Evolutionary conservation across 768 basidiomycete species (phyloP).

Genomic region (Serpula lacrymans): DNA sequence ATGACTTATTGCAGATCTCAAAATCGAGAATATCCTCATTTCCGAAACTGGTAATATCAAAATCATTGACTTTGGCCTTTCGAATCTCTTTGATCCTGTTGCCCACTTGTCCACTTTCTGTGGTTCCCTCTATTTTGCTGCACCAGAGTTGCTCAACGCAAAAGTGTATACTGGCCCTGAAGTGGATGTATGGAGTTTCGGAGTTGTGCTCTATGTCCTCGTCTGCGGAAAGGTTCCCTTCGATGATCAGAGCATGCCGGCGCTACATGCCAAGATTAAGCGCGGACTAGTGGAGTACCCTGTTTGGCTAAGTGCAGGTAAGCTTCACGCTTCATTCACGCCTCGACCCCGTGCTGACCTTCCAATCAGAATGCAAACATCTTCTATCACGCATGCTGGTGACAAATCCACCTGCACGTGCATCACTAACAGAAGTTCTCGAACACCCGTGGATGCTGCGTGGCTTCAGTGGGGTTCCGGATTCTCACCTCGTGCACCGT

Average conservation of each 20-base stretch:
- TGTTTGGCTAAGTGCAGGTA: conserved; percentile 91
- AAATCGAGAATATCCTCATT: conserved; percentile 99
- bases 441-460: conserved; percentile 92
- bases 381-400: conserved; percentile 94
- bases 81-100: conserved; percentile 87
- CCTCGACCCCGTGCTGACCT: conserved; percentile 10
- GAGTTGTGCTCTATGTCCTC: conserved; percentile 95
- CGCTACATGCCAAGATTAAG: conserved; percentile 98
- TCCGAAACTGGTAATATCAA: conserved; percentile 99
- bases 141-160: conserved; percentile 95
- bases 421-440: conserved; percentile 80
- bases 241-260: conserved; percentile 99
- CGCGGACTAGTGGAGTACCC: conserved; percentile 96
- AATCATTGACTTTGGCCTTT: conserved; percentile 98
- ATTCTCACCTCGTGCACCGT: conserved; percentile 82
- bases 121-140: conserved; percentile 97
- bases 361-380: conserved; percentile 83
- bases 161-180: conserved; percentile 97
- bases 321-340: conserved; percentile 15
- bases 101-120: conserved; percentile 91
- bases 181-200: conserved; percentile 99
- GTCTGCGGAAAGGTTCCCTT: conserved; percentile 99
- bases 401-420: conserved; percentile 83
- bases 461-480: conserved; percentile 76
- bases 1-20: conserved; percentile 59